These are phyloP conservation scores for Aspergillus alliaceus DNA, from an alignment of 2,329 filamentous ascomycete species.

Conservation along the genomic window DNA sequence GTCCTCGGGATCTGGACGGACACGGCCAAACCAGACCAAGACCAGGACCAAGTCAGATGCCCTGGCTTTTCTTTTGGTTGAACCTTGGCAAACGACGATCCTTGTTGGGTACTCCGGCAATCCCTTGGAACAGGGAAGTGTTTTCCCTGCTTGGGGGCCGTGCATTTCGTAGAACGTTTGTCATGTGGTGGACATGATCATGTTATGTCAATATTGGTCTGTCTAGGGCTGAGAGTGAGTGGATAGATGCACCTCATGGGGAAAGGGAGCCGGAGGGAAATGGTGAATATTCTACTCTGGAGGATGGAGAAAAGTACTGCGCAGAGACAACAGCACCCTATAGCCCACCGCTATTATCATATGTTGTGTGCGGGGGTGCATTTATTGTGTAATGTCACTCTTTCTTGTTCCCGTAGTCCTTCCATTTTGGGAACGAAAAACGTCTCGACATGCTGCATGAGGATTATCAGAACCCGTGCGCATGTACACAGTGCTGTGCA, in stretches of 20 bases:
- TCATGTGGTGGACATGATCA: background rate
- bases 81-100: background rate
- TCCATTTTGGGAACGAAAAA: background rate
- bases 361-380: background rate
- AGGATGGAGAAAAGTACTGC: background rate
- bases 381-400: background rate
- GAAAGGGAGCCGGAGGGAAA: background rate
- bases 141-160: background rate
- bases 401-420: background rate
- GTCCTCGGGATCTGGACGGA: background rate
- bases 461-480: background rate
- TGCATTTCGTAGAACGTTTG: background rate
- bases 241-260: background rate
- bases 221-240: background rate
- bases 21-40: background rate
- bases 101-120: background rate
- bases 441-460: background rate
- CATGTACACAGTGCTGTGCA: background rate
- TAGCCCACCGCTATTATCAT: background rate
- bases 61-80: background rate
- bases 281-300: background rate
- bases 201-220: background rate
- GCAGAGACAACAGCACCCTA: background rate
- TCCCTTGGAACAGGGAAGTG: background rate
- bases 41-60: background rate